These are phyloP conservation scores for Aspergillus costaricaensis DNA, from an alignment of 2,329 filamentous ascomycete genomes.

Conservation along the genomic window DNA sequence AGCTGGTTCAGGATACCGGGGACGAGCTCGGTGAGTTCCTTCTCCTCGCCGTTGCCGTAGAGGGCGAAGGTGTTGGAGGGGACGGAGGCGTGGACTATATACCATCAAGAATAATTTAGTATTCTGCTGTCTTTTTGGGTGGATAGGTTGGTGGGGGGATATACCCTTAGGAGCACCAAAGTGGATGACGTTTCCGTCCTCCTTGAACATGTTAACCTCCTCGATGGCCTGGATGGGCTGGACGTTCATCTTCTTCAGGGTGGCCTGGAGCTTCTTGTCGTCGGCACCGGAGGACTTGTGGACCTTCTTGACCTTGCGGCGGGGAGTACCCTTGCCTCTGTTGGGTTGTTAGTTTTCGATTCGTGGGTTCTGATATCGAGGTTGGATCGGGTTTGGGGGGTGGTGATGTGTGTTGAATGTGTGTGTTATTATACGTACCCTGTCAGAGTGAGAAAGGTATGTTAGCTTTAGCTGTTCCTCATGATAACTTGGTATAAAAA, in stretches of 20 bases:
- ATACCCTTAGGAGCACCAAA: conserved; percentile 96
- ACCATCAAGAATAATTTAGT: neutral
- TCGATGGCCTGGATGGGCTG: conserved; percentile 99
- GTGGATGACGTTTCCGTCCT: conserved; percentile 99
- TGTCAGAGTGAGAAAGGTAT: neutral
- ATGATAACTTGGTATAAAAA: neutral
- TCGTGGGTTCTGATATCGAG: conserved; percentile 6
- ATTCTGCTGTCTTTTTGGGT: neutral
- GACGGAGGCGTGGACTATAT: conserved; percentile 88
- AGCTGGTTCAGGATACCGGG: conserved; percentile 99
- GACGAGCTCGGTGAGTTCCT: conserved; percentile 99
- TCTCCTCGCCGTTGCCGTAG: conserved; percentile 98
- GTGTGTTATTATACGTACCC: neutral
- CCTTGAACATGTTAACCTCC: conserved; percentile 99
- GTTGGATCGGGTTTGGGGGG: neutral
- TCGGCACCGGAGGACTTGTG: conserved; percentile 90
- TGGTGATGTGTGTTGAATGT: neutral
- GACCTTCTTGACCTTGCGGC: conserved; percentile 98
- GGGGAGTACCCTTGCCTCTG: conserved; percentile 95
- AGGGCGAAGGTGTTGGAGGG: conserved; percentile 99
- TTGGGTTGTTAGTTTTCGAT: conserved; percentile 24
- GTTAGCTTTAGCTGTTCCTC: neutral
- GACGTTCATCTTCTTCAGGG: conserved; percentile 99
- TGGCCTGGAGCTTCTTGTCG: conserved; percentile 98
- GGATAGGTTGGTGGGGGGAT: conserved; percentile 29